These are phyloP conservation scores for Phytopythium cucurbitacearum DNA, from an alignment of 352 stramenopile genomes.

Conservation along the genomic window DNA sequence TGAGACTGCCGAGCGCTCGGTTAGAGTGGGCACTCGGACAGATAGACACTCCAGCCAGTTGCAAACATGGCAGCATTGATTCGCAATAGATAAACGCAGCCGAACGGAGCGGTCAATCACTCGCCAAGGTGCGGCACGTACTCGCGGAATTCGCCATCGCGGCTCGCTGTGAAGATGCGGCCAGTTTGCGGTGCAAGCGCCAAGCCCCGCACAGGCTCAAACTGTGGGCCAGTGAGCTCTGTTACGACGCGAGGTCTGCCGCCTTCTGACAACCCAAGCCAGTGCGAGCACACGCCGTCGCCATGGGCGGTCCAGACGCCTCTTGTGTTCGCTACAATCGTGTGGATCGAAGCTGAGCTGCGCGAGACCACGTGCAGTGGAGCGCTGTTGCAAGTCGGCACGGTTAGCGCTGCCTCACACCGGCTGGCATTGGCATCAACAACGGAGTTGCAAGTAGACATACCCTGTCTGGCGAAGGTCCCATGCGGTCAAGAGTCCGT, in stretches of 20 bases:
- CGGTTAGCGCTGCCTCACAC: not conserved
- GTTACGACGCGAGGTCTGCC: constrained; percentile 19
- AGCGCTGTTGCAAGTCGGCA: constrained; percentile 13
- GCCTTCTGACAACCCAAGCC: constrained; percentile 22
- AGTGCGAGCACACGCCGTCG: constrained; percentile 53
- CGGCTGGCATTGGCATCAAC: not conserved
- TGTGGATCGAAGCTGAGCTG: constrained; percentile 45
- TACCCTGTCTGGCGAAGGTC: constrained; percentile 57
- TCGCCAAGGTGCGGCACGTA: constrained; percentile 49
- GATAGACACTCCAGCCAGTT: not conserved
- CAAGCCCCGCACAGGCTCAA: constrained; percentile 62
- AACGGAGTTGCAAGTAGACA: not conserved
- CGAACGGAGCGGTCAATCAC: constrained; percentile 2
- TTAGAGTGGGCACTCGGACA: not conserved
- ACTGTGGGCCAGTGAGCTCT: constrained; percentile 57
- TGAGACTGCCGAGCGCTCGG: not conserved
- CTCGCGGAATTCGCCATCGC: constrained; percentile 61
- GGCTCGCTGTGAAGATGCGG: constrained; percentile 49
- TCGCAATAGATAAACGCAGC: constrained; percentile 20
- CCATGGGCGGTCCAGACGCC: constrained; percentile 55
- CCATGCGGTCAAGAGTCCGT: constrained; percentile 55
- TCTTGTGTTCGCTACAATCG: constrained; percentile 15
- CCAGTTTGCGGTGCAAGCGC: constrained; percentile 25
- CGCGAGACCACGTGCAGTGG: constrained; percentile 50
- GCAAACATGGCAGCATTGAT: constrained; percentile 6